A percentile compares a stretch with the other conserved stretches of the same genome.
These are phyloP conservation scores for Citrus maxima DNA, from an alignment of 345 rosid species.

Conservation along the genomic window DNA sequence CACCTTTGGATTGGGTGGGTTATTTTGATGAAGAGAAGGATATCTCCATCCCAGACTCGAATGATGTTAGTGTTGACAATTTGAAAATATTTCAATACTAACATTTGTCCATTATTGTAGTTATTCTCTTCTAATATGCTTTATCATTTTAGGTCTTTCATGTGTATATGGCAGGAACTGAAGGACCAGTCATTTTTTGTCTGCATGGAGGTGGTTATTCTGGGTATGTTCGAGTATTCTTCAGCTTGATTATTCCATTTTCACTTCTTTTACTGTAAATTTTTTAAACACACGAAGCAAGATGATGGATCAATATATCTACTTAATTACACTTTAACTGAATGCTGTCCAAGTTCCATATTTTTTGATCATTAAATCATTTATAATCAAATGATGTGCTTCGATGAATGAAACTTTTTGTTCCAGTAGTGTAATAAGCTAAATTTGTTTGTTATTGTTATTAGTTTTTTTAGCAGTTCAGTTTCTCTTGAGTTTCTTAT, in stretches of 20 bases:
- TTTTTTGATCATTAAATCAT: not conserved
- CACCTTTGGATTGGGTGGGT: conserved; percentile 65
- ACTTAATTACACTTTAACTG: not conserved
- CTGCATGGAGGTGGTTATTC: conserved; percentile 94
- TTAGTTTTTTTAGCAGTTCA: not conserved
- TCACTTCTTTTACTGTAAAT: not conserved
- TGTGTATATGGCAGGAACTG: conserved; percentile 80
- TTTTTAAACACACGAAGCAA: not conserved
- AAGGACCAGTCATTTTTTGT: conserved; percentile 90
- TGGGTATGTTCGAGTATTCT: conserved; percentile 52
- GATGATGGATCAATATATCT: not conserved
- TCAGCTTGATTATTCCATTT: not conserved
- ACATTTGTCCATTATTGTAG: not conserved
- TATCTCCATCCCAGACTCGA: conserved; percentile 54
- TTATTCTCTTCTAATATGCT: conserved; percentile 25
- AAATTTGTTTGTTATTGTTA: not conserved
- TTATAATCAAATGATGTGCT: not conserved
- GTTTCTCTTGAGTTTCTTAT: not conserved
- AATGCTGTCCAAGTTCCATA: not conserved
- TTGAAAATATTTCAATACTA: not conserved
- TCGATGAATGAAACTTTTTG: not conserved
- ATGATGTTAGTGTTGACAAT: conserved; percentile 51
- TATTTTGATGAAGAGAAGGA: conserved; percentile 83
- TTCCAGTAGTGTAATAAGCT: not conserved
- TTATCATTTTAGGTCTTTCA: conserved; percentile 75